Conservation (phyloP, 192 early-diverging fungal species). For the Coemansia sp. region DNA sequence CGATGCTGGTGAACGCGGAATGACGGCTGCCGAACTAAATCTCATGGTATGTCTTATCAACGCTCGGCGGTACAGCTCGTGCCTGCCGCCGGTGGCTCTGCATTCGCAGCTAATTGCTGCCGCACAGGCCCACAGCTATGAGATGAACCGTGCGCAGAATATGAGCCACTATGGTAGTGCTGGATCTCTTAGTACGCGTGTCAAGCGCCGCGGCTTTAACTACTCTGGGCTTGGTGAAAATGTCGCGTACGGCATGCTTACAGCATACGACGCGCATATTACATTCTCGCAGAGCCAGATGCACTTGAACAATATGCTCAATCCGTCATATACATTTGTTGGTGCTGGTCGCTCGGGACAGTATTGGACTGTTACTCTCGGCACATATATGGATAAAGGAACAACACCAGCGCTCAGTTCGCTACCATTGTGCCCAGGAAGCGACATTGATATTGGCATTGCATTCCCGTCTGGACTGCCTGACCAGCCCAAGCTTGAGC, state of each 20-base stretch:
- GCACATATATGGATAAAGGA: slow-evolving; percentile 10
- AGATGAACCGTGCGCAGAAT: slow-evolving; percentile 40
- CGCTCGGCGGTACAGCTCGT: slow-evolving; percentile 36
- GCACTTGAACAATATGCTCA: slow-evolving; percentile 43
- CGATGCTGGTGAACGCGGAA: slow-evolving; percentile 23
- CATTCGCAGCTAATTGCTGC: slow-evolving; percentile 32
- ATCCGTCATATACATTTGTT: slow-evolving; percentile 16
- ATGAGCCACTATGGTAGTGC: slow-evolving; percentile 37
- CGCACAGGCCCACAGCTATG: slow-evolving; percentile 52
- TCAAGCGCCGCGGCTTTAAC: slow-evolving; percentile 36
- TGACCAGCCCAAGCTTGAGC: slow-evolving; percentile 18
- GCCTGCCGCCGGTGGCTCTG: slow-evolving; percentile 39
- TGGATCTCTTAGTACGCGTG: slow-evolving; percentile 20
- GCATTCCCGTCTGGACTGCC: slow-evolving; percentile 38
- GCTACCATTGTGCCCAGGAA: slow-evolving; percentile 46
- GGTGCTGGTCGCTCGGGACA: slow-evolving; percentile 49
- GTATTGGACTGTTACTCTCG: slow-evolving; percentile 43
- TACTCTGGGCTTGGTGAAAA: slow-evolving; percentile 31
- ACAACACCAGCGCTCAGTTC: slow-evolving; percentile 17
- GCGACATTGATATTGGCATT: slow-evolving; percentile 27
- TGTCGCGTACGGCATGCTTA: slow-evolving; percentile 20
- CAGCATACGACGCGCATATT: slow-evolving; percentile 18
- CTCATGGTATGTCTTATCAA: slow-evolving; percentile 43
- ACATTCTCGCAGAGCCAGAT: slow-evolving; percentile 28
- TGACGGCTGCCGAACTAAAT: slow-evolving; percentile 45